A percentile compares a stretch with the other conserved stretches of the same genome.
These are phyloP conservation scores for Bisporella sp. DNA, from an alignment of 2,329 filamentous ascomycete genomes.

Conservation along the genomic window DNA sequence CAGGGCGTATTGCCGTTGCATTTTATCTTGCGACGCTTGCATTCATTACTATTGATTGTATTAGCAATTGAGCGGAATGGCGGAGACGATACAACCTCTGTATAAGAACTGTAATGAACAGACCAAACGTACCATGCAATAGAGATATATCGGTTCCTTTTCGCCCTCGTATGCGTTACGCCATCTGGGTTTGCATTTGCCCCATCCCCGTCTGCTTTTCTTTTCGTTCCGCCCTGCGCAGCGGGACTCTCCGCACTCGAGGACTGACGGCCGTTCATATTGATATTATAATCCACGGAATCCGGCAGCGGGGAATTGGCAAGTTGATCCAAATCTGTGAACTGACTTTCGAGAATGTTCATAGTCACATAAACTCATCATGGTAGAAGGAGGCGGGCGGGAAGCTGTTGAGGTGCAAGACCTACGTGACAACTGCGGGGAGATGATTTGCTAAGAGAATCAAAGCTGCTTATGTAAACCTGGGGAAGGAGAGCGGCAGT, in stretches of 20 bases:
- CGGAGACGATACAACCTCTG: too few species aligned
- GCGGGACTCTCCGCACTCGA: conserved; percentile 26
- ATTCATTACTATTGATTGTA: conserved; percentile 48
- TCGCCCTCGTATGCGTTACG: conserved; percentile 24
- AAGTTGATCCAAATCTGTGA: conserved; percentile 25
- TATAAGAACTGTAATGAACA: not conserved
- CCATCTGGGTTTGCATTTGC: conserved; percentile 7
- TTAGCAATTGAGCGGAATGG: not conserved
- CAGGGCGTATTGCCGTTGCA: conserved; percentile 66
- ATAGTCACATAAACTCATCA: conserved; percentile 21
- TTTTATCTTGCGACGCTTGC: conserved; percentile 69
- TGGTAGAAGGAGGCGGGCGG: not conserved
- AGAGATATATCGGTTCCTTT: conserved; percentile 30
- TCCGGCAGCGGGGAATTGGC: conserved; percentile 23
- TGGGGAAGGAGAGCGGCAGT: not conserved
- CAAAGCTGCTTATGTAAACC: not conserved
- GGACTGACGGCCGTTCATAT: conserved; percentile 21
- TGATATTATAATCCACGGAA: conserved; percentile 5
- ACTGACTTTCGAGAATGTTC: conserved; percentile 27
- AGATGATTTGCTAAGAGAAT: not conserved
- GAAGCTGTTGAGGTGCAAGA: not conserved
- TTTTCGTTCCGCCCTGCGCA: conserved; percentile 25
- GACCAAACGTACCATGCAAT: conserved; percentile 27
- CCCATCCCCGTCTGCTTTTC: conserved; percentile 20
- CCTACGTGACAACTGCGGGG: not conserved